These are phyloP conservation scores for Botrytis sinoallii DNA, from an alignment of 2,329 filamentous ascomycete genomes.

Conservation along the genomic window DNA sequence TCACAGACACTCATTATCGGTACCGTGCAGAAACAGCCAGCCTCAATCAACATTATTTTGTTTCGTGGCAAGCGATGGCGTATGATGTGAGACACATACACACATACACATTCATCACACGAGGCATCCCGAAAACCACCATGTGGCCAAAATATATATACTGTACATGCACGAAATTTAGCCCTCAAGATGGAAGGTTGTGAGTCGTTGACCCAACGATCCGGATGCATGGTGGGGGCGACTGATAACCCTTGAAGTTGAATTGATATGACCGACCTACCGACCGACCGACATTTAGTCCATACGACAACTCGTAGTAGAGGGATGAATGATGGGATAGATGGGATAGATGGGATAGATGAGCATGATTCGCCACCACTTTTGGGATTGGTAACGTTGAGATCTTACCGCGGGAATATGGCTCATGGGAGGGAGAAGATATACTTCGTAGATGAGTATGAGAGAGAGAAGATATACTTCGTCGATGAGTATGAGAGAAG, in stretches of 20 bases:
- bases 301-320: no score
- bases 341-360: background rate
- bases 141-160: background rate
- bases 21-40: background rate
- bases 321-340: background rate
- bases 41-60: background rate
- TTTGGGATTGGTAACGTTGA: background rate
- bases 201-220: background rate
- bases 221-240: slow-evolving; percentile 2
- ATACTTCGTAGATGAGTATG: no score
- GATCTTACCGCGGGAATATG: background rate
- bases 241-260: background rate
- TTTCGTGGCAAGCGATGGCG: no score
- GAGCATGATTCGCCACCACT: background rate
- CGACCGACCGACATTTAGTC: background rate
- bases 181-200: background rate
- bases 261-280: background rate
- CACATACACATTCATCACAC: background rate
- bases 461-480: no score
- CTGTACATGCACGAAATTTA: background rate
- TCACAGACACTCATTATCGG: background rate
- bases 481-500: background rate
- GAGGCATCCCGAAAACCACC: background rate
- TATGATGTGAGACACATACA: background rate
- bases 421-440: background rate